phyloP scores from a whole-genome alignment of 2,329 filamentous ascomycete species.

The Capronia coronata region DNA sequence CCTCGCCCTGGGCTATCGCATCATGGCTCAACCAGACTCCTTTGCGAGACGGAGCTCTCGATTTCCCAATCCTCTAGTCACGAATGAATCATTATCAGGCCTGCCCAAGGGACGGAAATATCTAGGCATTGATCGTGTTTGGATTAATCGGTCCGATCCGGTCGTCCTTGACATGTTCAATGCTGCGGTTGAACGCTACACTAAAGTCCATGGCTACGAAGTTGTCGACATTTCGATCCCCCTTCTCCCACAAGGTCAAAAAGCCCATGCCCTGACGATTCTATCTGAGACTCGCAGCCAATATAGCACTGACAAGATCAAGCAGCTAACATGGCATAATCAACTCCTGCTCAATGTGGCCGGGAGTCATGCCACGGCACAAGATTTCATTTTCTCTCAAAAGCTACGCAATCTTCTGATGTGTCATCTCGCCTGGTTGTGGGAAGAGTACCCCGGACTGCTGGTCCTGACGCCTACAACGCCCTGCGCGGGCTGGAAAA shows the following conservation, averaged over 20 bases:
- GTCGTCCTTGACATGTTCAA: constrained; percentile 58
- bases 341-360: constrained; percentile 56
- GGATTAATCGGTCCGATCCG: constrained; percentile 63
- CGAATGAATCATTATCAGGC: constrained; percentile 33
- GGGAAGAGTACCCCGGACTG: constrained; percentile 63
- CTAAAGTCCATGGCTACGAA: constrained; percentile 34
- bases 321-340: constrained; percentile 24
- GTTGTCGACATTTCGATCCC: constrained; percentile 48
- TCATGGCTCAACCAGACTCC: constrained; percentile 68
- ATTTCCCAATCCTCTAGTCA: constrained; percentile 49
- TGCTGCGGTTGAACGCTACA: constrained; percentile 52
- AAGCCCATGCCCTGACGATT: constrained; percentile 71
- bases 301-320: constrained; percentile 42
- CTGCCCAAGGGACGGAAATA: constrained; percentile 44
- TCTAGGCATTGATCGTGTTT: constrained; percentile 64
- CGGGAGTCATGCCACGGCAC: constrained; percentile 56
- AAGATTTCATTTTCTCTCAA: constrained; percentile 66
- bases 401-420: constrained; percentile 70
- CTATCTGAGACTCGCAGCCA: constrained; percentile 60
- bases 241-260: constrained; percentile 61
- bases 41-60: constrained; percentile 36
- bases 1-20: constrained; percentile 71
- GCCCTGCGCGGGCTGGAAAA: constrained; percentile 68
- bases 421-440: constrained; percentile 68
- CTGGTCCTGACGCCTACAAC: constrained; percentile 73